phyloP scores from a whole-genome alignment of 768 basidiomycete species.

The Boletus sensibilis region DNA sequence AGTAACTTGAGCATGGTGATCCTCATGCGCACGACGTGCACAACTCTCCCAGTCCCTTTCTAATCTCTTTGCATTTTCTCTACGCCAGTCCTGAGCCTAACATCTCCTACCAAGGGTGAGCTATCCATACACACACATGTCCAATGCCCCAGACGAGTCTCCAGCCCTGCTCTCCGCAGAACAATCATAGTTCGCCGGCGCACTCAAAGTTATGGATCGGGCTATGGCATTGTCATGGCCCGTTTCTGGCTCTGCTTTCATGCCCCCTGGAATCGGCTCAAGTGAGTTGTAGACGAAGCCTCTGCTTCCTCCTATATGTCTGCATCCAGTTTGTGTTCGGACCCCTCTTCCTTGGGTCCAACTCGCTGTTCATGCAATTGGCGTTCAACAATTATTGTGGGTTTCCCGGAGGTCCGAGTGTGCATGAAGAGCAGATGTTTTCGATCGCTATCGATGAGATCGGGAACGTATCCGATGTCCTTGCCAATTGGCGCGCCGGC shows the following conservation, averaged over 20 bases:
- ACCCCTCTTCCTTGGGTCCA: constrained; percentile 27
- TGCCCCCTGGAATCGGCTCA: constrained; percentile 20
- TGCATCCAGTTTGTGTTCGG: constrained; percentile 24
- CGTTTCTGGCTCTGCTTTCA: constrained; percentile 26
- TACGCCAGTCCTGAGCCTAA: too few species aligned
- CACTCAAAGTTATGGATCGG: constrained; percentile 20
- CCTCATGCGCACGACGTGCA: not conserved
- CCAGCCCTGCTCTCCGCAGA: constrained; percentile 20
- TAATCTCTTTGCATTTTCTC: too few species aligned
- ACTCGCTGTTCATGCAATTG: constrained; percentile 28
- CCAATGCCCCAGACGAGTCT: constrained; percentile 16
- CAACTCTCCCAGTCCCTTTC: too few species aligned
- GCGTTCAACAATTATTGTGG: constrained; percentile 31
- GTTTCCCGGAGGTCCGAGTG: constrained; percentile 27
- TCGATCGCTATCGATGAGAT: constrained; percentile 29
- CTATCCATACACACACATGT: constrained; percentile 14
- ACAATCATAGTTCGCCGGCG: constrained; percentile 29
- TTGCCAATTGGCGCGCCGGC: constrained; percentile 30
- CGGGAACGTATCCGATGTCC: constrained; percentile 24
- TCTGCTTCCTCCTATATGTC: constrained; percentile 25
- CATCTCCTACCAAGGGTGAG: constrained; percentile 13
- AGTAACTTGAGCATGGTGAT: not conserved
- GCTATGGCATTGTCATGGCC: constrained; percentile 27
- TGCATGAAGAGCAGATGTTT: constrained; percentile 26
- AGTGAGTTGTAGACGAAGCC: constrained; percentile 13